A percentile compares a stretch with the other conserved stretches of the same genome.
Evolutionary conservation across 306 rosid species (phyloP).

Genomic region (Prunus campanulata): DNA sequence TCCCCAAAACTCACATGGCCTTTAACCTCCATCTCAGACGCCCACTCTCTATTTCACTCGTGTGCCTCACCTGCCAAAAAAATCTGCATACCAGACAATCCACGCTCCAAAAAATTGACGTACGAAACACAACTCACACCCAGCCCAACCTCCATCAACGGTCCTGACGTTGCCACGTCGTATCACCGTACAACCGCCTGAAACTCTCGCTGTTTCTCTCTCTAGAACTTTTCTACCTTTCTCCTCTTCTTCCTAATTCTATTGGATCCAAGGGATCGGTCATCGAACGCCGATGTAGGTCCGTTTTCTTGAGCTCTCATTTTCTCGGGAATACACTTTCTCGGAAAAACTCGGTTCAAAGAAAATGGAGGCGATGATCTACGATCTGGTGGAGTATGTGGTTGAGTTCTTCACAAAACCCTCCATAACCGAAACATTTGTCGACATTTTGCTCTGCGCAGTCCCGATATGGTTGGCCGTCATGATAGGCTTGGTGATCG

Average conservation of each 20-base stretch:
- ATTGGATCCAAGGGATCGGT: background rate
- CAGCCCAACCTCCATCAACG: slow-evolving; percentile 27
- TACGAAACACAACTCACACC: background rate
- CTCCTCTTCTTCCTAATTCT: background rate
- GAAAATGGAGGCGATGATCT: slow-evolving; percentile 66
- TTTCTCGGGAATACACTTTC: slow-evolving; percentile 13
- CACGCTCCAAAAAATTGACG: background rate
- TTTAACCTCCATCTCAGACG: background rate
- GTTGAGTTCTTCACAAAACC: slow-evolving; percentile 75
- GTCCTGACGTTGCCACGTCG: slow-evolving; percentile 32
- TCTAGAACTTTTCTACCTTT: background rate
- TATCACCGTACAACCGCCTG: background rate
- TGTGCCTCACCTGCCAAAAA: background rate
- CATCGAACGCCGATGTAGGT: slow-evolving; percentile 3
- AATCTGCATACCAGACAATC: background rate
- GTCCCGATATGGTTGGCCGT: slow-evolving; percentile 99
- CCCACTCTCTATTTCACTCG: background rate
- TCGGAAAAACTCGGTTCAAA: background rate
- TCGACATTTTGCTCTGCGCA: slow-evolving; percentile 89
- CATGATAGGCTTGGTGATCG: slow-evolving; percentile 85
- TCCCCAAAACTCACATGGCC: background rate
- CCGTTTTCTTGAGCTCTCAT: slow-evolving; percentile 2
- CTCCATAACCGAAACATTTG: slow-evolving; percentile 79
- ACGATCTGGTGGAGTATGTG: slow-evolving; percentile 69
- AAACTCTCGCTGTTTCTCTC: background rate